A percentile compares a stretch with the other conserved stretches of the same genome.
Evolutionary conservation across 2,329 filamentous ascomycete species (phyloP).

Genomic region (Neonectria faginata): DNA sequence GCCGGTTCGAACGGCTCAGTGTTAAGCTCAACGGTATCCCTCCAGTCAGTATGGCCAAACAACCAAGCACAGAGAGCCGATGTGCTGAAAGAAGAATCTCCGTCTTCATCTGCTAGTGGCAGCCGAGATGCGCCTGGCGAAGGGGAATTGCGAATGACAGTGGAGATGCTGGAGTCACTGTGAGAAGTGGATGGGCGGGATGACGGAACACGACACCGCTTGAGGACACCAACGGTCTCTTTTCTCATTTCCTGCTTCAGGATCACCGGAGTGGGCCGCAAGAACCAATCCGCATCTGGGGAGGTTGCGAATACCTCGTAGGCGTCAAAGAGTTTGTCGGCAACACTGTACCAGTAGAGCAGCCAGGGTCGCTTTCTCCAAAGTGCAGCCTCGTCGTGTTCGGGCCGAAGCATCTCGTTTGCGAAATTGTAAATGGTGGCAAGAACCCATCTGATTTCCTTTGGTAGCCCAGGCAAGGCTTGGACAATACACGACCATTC

Average conservation of each 20-base stretch:
- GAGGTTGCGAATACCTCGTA: conserved; percentile 27
- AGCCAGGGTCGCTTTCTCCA: conserved; percentile 48
- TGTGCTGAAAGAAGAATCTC: no score
- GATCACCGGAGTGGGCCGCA: conserved; percentile 24
- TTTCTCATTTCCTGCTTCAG: background rate
- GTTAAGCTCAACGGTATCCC: background rate
- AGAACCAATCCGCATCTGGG: conserved; percentile 46
- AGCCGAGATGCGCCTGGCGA: background rate
- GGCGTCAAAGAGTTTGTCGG: conserved; percentile 39
- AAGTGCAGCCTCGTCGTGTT: conserved; percentile 27
- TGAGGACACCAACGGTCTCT: background rate
- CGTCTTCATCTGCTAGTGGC: background rate
- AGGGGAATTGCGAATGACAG: background rate
- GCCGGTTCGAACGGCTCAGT: conserved; percentile 17
- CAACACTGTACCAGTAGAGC: conserved; percentile 45
- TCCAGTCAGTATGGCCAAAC: background rate
- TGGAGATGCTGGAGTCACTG: background rate
- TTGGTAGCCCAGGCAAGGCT: conserved; percentile 38
- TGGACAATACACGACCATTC: conserved; percentile 50
- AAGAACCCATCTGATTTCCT: conserved; percentile 49
- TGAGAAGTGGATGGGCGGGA: background rate
- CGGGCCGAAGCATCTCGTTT: conserved; percentile 42
- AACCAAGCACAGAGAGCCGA: background rate
- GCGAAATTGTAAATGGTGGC: conserved; percentile 49
- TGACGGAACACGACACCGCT: background rate